Base-by-base conservation (phyloP, 1,284 basidiomycete species). In the Xanthoconium separans region DNA sequence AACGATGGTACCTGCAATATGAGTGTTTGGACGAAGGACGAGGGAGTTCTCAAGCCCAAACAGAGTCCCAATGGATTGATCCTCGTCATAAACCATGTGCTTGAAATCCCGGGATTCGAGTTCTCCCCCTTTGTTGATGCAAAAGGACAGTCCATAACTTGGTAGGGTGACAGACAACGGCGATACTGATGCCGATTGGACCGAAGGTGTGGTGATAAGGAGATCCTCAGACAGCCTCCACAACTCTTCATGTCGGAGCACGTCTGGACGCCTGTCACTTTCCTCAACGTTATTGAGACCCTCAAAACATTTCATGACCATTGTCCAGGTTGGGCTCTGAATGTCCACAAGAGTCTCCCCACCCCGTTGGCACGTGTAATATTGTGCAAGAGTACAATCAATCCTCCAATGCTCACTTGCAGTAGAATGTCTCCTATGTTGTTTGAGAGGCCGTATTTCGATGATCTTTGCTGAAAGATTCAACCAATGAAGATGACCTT, bases 401-500 rank as follows among this genome's bases (percentile, higher is more conserved):
- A 64, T 54, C 20, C 7, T 47, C 63, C 63, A 64, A 40, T 66
- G 40, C 3, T 51, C n/a, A n/a, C n/a, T n/a, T n/a, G n/a, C 45
- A 0, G 44, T 22, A 1, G 58, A 58, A 3, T 50, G 16, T 4
- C 48, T 36, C 72, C 73, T 72, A 2, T 55, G 51, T 2, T 13
- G 45, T 16, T 47, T 20, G 1, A 58, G 18, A 9, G 75, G 73
- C 12, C 73, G 70, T 50, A 79, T 70, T 52, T 76, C 73, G 0
- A 79, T 61, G 2, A 57, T 45, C 0, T 55, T 44, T 1, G 61
- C 61, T 0, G 52, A 20, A 3, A 72, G 34, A 34, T 72, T 58
- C 42, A 79, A 54, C 77, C 77, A 79, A 54, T 77, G 75, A 4
- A 63, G 60, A 46, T 72, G 68, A 16, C 66, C 61, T 1, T 61